Evolutionary conservation across 2,329 filamentous ascomycete genomes (phyloP).

Genomic region (Aspergillus sp.): DNA sequence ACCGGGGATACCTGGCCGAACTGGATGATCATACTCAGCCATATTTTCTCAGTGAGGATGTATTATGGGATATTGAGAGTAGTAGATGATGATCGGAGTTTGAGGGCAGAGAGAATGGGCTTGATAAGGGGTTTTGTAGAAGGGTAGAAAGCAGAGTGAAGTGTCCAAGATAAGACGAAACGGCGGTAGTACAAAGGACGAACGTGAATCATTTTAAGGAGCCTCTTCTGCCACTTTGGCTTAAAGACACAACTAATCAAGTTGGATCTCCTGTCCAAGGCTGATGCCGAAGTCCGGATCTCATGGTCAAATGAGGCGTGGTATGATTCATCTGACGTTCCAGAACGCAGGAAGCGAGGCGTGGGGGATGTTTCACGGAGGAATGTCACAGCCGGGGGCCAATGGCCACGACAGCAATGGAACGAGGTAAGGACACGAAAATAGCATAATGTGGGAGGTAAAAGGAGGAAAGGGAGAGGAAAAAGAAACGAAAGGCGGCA

Average conservation of each 20-base stretch:
- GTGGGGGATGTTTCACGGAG: constrained; percentile 4
- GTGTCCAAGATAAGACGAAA: neutral
- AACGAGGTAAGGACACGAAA: constrained; percentile 3
- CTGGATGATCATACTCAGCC: constrained; percentile 28
- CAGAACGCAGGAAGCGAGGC: neutral
- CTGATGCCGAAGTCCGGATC: neutral
- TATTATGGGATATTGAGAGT: neutral
- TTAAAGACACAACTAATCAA: neutral
- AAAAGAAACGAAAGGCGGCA: constrained; percentile 11
- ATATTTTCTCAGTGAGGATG: constrained; percentile 11
- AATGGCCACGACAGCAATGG: neutral
- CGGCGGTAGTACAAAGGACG: constrained; percentile 18
- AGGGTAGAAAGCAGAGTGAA: neutral
- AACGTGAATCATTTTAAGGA: constrained; percentile 9
- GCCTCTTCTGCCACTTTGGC: constrained; percentile 5
- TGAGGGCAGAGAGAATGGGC: neutral
- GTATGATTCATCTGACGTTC: constrained; percentile 7
- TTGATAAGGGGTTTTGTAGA: neutral
- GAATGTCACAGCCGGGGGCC: constrained; percentile 1
- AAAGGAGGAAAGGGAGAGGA: neutral
- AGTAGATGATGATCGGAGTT: neutral
- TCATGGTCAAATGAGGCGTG: constrained; percentile 4
- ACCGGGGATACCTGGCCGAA: constrained; percentile 17
- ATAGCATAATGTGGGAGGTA: constrained; percentile 3
- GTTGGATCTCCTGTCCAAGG: neutral